Evolutionary conservation across 2,329 filamentous ascomycete genomes (phyloP), one percentile per base, ranked within the genome.

Genomic region (Rhexocercosporidium sp.): DNA sequence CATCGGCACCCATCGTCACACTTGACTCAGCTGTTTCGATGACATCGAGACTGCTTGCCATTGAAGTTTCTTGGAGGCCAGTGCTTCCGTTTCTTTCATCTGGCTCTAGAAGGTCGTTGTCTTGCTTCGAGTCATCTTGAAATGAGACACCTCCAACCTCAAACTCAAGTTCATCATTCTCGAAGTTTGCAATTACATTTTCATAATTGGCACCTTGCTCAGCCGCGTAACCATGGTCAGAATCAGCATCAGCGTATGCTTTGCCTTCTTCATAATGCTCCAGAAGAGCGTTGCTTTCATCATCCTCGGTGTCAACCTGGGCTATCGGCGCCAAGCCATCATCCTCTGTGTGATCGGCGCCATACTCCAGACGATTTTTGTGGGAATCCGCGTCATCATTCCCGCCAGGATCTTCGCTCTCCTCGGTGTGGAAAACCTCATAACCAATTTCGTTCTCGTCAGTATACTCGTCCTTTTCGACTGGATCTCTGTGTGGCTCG

Each of bases 381-480:
- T 20, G 12, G 57, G 31, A 46, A 31, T 80, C 79, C 54, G 78
- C 79, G 29, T 79, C 79, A 51, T 82, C 80, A 44, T 81, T 78
- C 11, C 73, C 66, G 47, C 67, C 59, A 44, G 27, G n/a, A 56
- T 68, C 37, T 59, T 57, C 34, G 3, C 31, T 11, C n/a, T 56
- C 53, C n/a, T 34, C 29, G 12, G 31, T 4, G 7, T n/a, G 22
- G 41, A 41, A 31, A 12, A 53, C 27, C 41, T 81, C 78, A 57
- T 80, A 79, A 49, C 78, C 79, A 29, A 79, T 79, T 59, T 82
- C 80, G 46, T 81, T 78, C 14, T 73, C 66, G 47, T 69, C 56
- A 51, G 22, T n/a, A 57, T 66, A 29, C 49, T 41, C 34, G 41
- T 25, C 54, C 31, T 57, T 39, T 20, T 16, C 54, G 9, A 39